These are phyloP conservation scores for Globisporangium alternatum DNA, from an alignment of 352 stramenopile genomes.

Conservation along the genomic window DNA sequence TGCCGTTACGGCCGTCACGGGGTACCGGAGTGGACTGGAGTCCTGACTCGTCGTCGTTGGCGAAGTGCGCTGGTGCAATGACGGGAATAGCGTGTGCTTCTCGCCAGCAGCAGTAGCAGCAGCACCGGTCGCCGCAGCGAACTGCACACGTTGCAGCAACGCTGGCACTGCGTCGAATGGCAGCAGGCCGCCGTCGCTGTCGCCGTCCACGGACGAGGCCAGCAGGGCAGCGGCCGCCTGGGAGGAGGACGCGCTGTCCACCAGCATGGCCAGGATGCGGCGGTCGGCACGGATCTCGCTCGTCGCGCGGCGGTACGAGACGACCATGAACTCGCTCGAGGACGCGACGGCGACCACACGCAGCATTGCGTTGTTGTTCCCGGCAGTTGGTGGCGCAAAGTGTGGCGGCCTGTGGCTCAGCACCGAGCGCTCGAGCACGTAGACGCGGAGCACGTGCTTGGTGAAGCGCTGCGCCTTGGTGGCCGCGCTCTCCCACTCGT, in stretches of 20 bases:
- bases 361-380: constrained; percentile 14
- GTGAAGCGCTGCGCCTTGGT: constrained; percentile 64
- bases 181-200: constrained; percentile 13
- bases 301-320: constrained; percentile 59
- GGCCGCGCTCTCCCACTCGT: constrained; percentile 64
- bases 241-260: constrained; percentile 10
- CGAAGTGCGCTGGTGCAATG: constrained; percentile 10
- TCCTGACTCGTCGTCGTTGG: constrained; percentile 2
- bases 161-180: constrained; percentile 6
- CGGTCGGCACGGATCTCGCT: constrained; percentile 40
- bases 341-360: constrained; percentile 39
- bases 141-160: constrained; percentile 6
- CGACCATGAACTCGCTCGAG: constrained; percentile 58
- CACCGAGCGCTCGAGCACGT: constrained; percentile 36
- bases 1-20: too few relatives aligned
- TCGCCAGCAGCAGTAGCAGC: not conserved
- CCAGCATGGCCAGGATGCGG: constrained; percentile 26
- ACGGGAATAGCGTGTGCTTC: constrained; percentile 11
- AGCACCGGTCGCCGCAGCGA: too few relatives aligned
- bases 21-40: not conserved
- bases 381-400: too few relatives aligned
- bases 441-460: constrained; percentile 55
- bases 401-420: too few relatives aligned
- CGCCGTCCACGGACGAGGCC: constrained; percentile 9
- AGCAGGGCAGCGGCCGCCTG: not conserved